phyloP scores from a whole-genome alignment of 495 filamentous ascomycete genomes.

The Talaromyces liani region DNA sequence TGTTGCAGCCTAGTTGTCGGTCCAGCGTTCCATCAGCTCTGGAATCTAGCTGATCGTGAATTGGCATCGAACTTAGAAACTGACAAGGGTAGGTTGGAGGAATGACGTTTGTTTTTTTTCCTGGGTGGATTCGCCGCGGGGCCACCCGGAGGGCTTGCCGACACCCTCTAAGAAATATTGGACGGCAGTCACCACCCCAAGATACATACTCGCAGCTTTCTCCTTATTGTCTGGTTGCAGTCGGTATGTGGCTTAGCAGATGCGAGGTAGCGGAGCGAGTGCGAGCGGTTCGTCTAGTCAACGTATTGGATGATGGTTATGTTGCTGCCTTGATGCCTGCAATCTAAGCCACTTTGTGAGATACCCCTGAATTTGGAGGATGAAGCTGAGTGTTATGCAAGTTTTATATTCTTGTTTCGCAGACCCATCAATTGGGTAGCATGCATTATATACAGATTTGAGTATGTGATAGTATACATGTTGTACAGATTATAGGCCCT shows the following conservation, averaged over 20 bases:
- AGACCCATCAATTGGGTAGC: not conserved
- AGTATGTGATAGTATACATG: not conserved
- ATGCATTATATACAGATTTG: not conserved
- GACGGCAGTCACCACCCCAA: not conserved
- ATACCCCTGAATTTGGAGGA: not conserved
- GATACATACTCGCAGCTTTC: not conserved
- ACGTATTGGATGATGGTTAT: not conserved
- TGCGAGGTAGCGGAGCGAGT: not conserved
- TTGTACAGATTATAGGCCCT: slow-evolving; percentile 44
- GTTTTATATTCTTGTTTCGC: not conserved
- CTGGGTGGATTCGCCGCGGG: not conserved
- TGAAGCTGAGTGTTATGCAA: not conserved
- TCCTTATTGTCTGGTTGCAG: not conserved
- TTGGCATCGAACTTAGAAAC: not conserved
- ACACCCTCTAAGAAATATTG: not conserved
- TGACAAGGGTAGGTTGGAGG: not conserved
- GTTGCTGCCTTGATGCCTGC: slow-evolving; percentile 1
- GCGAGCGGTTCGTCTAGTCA: not conserved
- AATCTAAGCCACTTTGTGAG: not conserved
- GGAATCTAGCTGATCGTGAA: not conserved
- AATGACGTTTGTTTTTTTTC: slow-evolving; percentile 1
- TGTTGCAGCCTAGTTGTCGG: not conserved
- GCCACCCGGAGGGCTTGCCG: not conserved
- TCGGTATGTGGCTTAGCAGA: not conserved
- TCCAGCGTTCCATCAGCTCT: not conserved